A percentile compares a stretch with the other conserved stretches of the same genome.
Conservation (phyloP, 2,329 filamentous ascomycete species). For the Aspergillus intermedius region DNA sequence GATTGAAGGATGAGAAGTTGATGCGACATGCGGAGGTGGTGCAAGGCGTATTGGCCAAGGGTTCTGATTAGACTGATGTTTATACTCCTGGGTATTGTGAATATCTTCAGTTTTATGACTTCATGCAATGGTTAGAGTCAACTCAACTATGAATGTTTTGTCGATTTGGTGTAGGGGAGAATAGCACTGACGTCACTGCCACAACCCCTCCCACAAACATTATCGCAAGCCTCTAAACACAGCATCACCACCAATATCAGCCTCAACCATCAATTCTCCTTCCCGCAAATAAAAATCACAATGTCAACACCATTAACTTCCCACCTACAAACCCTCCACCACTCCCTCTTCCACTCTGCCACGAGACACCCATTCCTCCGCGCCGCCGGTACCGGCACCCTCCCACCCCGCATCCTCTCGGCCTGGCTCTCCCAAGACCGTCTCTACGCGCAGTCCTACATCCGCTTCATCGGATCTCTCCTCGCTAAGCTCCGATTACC, state of each 20-base stretch:
- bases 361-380: constrained; percentile 63
- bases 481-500: constrained; percentile 55
- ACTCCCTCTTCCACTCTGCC: constrained; percentile 46
- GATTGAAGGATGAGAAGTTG: constrained; percentile 16
- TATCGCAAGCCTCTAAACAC: constrained; percentile 4
- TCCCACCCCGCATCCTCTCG: constrained; percentile 51
- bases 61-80: no score
- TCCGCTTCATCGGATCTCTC: constrained; percentile 59
- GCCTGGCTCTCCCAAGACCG: constrained; percentile 67
- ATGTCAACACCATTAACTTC: constrained; percentile 46
- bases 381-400: constrained; percentile 56
- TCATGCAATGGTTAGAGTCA: no score
- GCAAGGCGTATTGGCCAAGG: constrained; percentile 5
- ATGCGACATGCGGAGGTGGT: constrained; percentile 13
- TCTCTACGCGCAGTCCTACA: constrained; percentile 64
- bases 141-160: no score
- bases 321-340: constrained; percentile 49
- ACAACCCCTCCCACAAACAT: neutral
- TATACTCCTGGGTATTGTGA: no score
- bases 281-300: constrained; percentile 2
- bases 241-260: constrained; percentile 1
- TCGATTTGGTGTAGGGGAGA: no score
- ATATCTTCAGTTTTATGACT: no score
- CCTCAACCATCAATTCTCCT: neutral
- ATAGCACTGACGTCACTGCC: neutral